Percentiles rank a stretch among this genome's conserved stretches.
Evolutionary conservation across 495 filamentous ascomycete genomes (phyloP).

Genomic region (Aspergillus heteromorphus): DNA sequence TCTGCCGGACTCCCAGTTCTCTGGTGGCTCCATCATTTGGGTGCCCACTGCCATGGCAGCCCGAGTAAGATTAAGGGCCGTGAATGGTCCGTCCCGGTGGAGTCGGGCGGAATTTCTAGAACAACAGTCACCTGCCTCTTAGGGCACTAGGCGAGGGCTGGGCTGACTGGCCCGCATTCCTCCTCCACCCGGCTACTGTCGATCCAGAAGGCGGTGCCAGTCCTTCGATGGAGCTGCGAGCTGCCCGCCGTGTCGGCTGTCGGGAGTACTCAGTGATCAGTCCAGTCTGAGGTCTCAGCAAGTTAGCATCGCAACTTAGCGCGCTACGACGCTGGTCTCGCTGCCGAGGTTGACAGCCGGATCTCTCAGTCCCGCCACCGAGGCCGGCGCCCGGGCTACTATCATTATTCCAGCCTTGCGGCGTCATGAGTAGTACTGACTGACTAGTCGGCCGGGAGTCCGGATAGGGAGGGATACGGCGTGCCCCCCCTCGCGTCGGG

Average conservation of each 20-base stretch:
- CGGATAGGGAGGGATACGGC: too few species aligned
- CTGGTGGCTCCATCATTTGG: conserved; percentile 1
- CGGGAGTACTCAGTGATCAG: too few species aligned
- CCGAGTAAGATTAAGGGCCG: conserved; percentile 7
- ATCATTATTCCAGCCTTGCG: background rate
- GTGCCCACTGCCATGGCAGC: background rate
- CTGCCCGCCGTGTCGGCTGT: background rate
- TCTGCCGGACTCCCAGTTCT: too few species aligned
- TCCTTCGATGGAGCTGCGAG: background rate
- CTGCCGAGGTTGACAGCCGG: background rate
- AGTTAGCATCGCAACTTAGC: too few species aligned
- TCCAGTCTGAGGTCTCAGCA: too few species aligned
- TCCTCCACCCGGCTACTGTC: background rate
- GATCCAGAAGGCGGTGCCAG: background rate
- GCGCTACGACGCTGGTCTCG: background rate
- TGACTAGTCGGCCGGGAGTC: background rate
- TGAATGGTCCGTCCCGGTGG: conserved; percentile 3
- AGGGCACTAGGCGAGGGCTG: background rate
- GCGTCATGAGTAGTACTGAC: too few species aligned
- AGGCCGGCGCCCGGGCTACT: background rate
- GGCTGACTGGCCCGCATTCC: background rate
- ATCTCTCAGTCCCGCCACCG: background rate
- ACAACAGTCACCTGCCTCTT: background rate
- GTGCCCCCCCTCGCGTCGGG: background rate
- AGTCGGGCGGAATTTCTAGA: conserved; percentile 9